Percentiles rank a stretch among this genome's conserved stretches.
Evolutionary conservation across 2,329 filamentous ascomycete species (phyloP).

Genomic region (Aspergillus chevalieri): DNA sequence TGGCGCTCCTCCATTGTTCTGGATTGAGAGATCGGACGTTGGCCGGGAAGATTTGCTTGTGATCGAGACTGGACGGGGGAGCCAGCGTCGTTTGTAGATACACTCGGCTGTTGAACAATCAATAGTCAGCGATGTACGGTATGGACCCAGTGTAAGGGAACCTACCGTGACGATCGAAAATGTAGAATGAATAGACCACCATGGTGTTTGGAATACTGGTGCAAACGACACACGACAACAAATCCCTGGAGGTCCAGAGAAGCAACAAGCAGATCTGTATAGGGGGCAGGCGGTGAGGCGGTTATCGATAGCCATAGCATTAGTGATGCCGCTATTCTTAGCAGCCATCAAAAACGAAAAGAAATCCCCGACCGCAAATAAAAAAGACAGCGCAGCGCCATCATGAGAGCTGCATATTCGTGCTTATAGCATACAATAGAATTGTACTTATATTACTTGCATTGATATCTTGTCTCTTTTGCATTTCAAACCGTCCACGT

Average conservation of each 20-base stretch:
- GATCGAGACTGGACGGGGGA: conserved; percentile 48
- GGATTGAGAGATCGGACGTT: conserved; percentile 42
- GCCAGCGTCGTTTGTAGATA: conserved; percentile 89
- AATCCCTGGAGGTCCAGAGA: neutral
- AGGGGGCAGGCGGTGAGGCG: neutral
- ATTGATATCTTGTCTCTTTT: neutral
- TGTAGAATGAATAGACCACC: conserved; percentile 96
- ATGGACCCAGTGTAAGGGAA: neutral
- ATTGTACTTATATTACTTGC: neutral
- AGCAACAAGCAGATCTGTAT: neutral
- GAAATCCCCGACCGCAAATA: neutral
- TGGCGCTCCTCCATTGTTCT: conserved; percentile 35
- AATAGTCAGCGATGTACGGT: conserved; percentile 1
- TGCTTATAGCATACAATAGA: neutral
- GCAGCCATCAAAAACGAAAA: neutral
- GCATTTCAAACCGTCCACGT: neutral
- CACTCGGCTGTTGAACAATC: conserved; percentile 66
- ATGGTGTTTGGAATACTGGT: conserved; percentile 46
- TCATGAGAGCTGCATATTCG: too few species aligned
- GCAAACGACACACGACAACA: neutral
- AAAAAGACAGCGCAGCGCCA: neutral
- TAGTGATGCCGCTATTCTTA: neutral
- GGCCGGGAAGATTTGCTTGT: conserved; percentile 44
- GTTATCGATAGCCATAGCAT: neutral
- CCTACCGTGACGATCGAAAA: conserved; percentile 95